Conservation (phyloP, 1,284 basidiomycete species). For the Erythrobasidium hasegawianum region DNA sequence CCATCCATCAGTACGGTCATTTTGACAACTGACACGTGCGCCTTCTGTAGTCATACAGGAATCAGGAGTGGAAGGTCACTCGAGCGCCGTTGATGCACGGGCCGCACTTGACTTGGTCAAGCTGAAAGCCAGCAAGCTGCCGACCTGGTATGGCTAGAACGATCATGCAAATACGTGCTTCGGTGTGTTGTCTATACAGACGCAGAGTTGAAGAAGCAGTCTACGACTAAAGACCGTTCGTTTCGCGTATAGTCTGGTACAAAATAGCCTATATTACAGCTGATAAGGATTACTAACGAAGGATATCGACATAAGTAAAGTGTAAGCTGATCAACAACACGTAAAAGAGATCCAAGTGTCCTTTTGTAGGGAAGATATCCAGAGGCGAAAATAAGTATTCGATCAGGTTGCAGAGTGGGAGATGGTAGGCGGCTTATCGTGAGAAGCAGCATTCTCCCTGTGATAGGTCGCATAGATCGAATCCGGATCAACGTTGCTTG, state of each 20-base stretch:
- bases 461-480: constrained; percentile 25
- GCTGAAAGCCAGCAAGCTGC: constrained; percentile 18
- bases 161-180: no score
- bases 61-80: constrained; percentile 24
- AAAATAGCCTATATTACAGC: no score
- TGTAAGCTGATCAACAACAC: not conserved
- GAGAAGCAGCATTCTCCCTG: not conserved
- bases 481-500: constrained; percentile 14
- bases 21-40: not conserved
- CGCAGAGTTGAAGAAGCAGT: no score
- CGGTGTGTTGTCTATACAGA: no score
- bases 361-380: no score
- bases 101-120: constrained; percentile 33
- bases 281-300: no score
- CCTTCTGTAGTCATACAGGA: constrained; percentile 34
- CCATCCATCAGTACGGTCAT: not conserved
- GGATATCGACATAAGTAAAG: not conserved
- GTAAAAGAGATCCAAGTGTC: no score
- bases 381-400: no score
- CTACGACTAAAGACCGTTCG: no score
- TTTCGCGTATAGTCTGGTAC: no score
- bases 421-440: no score
- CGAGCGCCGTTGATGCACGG: constrained; percentile 26
- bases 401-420: no score
- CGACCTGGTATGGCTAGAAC: not conserved